Base-by-base conservation (phyloP, 2,329 filamentous ascomycete genomes). In the Monosporascus sp. region DNA sequence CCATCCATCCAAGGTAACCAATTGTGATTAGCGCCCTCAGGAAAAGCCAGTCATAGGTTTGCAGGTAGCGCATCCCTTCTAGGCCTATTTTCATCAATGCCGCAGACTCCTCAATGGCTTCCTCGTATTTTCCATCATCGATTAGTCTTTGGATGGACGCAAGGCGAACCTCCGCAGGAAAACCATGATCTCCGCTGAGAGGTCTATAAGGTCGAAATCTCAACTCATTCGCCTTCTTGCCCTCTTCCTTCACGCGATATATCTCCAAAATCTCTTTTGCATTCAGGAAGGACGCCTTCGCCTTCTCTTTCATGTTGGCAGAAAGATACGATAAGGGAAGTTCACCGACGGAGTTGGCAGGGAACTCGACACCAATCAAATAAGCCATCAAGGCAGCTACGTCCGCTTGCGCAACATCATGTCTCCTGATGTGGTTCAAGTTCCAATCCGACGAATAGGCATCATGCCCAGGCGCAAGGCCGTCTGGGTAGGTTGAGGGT, bases 41-140 rank as follows among this genome's bases (percentile, higher is more conserved):
- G 72, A 99, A 99, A 2, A 99, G 78, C 94, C 94, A 99, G 73
- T 99, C 94, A 65, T 99, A 99, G 0, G 92, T 99, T 71, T 99
- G 94, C 25, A 99, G 79, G 68, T 99, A 99, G 49, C 94, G 83
- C 55, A 99, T 75, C 7, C 94, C 94, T 56, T 90, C 82, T 1
- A 99, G 78, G 2, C 85, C 87, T 49, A 89, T 74, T 54, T 87
- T 81, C 55, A 97, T 88, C 15, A 99, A 77, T 27, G 85, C 81
- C 43, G 88, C 85, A 1, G 89, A 90, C 62, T 89, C 82, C 53
- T 83, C 77, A 61, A 97, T 96, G 1, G 93, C 90, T 61, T 89
- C 82, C 53, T 93, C 85, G 58, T 86, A 85, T 46, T 81, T 77
- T 7, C 81, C 85, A 9, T 73, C 72, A 15, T 82, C 75, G 51